A percentile compares a stretch with the other conserved stretches of the same genome.
phyloP scores from a whole-genome alignment of 2,329 filamentous ascomycete genomes.

The Phyllosticta citriasiana region DNA sequence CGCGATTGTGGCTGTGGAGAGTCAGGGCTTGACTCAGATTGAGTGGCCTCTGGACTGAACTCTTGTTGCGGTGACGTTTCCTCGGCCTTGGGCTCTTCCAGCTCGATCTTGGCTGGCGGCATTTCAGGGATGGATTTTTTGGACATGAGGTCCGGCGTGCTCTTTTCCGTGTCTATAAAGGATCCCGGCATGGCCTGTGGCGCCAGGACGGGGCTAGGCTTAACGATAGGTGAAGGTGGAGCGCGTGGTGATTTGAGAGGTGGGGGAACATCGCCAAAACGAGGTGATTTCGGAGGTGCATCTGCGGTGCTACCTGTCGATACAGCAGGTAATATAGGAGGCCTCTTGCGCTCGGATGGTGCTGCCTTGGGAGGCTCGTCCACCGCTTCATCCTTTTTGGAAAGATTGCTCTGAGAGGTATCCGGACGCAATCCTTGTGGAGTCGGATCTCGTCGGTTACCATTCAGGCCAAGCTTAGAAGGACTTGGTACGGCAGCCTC shows the following conservation, averaged over 20 bases:
- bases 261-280: conserved; percentile 4
- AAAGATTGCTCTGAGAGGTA: conserved; percentile 26
- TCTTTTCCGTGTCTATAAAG: conserved; percentile 5
- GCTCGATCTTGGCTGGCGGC: neutral
- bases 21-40: conserved; percentile 1
- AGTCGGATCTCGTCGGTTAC: conserved; percentile 20
- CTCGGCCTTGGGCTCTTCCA: neutral
- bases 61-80: conserved; percentile 5
- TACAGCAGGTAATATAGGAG: conserved; percentile 50
- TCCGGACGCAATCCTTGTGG: conserved; percentile 24
- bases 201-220: neutral
- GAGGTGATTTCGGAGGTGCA: conserved; percentile 3
- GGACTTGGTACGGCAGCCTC: neutral
- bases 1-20: conserved; percentile 9
- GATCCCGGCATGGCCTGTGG: conserved; percentile 7
- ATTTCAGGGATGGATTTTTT: conserved; percentile 9
- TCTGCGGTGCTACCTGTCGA: conserved; percentile 13
- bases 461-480: neutral
- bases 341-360: conserved; percentile 52
- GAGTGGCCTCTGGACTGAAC: conserved; percentile 9
- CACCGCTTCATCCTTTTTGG: conserved; percentile 20
- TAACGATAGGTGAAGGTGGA: neutral
- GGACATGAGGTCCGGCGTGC: neutral
- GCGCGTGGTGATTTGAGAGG: conserved; percentile 9
- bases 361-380: conserved; percentile 16